Percentiles rank a stretch among this genome's conserved stretches.
Conservation (phyloP, 768 basidiomycete genomes). For the Mycena vitilis region DNA sequence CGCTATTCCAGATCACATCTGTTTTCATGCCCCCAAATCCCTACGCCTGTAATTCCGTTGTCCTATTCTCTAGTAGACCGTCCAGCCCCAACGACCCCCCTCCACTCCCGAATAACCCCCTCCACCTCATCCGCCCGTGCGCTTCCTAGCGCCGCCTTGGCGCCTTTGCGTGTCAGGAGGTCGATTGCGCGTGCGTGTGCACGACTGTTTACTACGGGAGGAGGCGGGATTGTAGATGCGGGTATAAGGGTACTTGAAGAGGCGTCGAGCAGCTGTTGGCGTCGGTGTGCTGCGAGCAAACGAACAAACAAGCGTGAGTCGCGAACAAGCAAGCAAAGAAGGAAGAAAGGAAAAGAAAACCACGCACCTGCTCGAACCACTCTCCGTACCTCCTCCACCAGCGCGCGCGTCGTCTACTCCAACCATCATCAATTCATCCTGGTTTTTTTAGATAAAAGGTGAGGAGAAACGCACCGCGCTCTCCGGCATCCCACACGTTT, state of each 20-base stretch:
- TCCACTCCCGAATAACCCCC: neutral
- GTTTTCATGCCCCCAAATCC: too few species aligned
- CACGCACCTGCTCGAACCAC: neutral
- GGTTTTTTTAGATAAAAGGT: neutral
- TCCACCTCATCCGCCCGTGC: constrained; percentile 5
- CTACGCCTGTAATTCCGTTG: too few species aligned
- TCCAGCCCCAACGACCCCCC: neutral
- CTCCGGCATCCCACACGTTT: neutral
- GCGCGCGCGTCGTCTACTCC: neutral
- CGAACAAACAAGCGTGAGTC: too few species aligned
- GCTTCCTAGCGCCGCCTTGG: neutral
- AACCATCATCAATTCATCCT: neutral
- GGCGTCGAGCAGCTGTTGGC: neutral
- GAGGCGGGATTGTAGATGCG: too few species aligned
- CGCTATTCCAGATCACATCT: too few species aligned
- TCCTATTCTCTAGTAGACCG: too few species aligned
- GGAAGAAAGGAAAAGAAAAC: neutral
- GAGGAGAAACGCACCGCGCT: neutral
- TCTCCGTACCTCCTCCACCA: constrained; percentile 3
- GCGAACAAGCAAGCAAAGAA: neutral
- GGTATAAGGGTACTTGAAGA: neutral
- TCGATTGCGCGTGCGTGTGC: neutral
- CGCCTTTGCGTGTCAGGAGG: constrained; percentile 3
- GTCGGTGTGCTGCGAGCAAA: constrained; percentile 12
- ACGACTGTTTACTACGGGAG: too few species aligned